A percentile compares a stretch with the other conserved stretches of the same genome.
Evolutionary conservation across 257 asterid genomes (phyloP).

Genomic region (Jasminum sambac): DNA sequence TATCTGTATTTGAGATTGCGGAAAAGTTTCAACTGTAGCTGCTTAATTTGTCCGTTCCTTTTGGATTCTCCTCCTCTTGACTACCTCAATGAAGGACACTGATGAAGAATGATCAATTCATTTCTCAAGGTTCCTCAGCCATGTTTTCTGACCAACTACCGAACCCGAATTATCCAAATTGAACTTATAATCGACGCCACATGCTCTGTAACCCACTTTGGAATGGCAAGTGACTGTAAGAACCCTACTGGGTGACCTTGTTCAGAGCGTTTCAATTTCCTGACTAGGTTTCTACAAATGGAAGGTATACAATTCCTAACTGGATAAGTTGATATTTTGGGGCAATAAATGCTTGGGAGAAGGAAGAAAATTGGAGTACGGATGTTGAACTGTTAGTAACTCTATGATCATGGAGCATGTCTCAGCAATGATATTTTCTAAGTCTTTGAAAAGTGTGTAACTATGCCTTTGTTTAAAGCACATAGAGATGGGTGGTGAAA

Average conservation of each 20-base stretch:
- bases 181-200: not conserved
- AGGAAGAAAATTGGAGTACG: not conserved
- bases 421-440: not conserved
- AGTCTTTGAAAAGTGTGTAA: not conserved
- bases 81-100: not conserved
- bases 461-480: too few relatives aligned
- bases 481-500: too few relatives aligned
- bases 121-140: not conserved
- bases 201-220: not conserved
- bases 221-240: not conserved
- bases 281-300: constrained; percentile 5
- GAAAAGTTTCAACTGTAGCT: not conserved
- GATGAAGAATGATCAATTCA: not conserved
- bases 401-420: not conserved
- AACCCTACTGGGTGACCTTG: not conserved
- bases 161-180: not conserved
- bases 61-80: not conserved
- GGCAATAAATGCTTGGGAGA: not conserved
- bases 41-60: not conserved
- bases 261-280: too few relatives aligned
- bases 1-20: not conserved
- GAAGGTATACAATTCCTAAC: not conserved
- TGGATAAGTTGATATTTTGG: not conserved
- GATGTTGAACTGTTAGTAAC: not conserved
- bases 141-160: not conserved